Base-by-base conservation (phyloP, 495 filamentous ascomycete species). In the Xylaria scruposa region DNA sequence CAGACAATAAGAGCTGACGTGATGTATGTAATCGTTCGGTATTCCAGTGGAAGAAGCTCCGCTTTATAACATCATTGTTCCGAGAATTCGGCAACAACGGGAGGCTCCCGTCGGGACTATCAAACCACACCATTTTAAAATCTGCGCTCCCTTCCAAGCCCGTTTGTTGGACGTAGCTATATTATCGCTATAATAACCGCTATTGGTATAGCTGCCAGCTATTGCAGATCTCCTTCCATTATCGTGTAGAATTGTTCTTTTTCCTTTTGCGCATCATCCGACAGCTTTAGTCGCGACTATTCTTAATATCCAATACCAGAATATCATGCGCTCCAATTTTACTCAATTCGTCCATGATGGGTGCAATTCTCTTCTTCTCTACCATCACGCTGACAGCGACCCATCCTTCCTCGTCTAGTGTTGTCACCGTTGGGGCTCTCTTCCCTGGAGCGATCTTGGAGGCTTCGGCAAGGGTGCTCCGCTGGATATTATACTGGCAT, bases 311-410 rank as follows among this genome's bases (percentile, higher is more conserved):
- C 75, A 94, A 80, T 21, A 97, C 93, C 75, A 99, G 78, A 66
- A 99, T 95, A 82, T 99, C 96, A 40, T 86, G 88, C 3, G 96
- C 96, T 17, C 96, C 96, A 63, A 92, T 85, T 74, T 85, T 88
- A 46, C 85, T 91, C 76, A 99, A 81, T 72, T 94, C 87, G 80
- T 99, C 96, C 96, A 99, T 99, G 46, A 93, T 93, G 6, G 87
- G 86, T 2, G 97, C 97, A 70, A 97, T 91, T 71, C 85, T 84
- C 84, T 94, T 95, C 86, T 95, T 94, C 85, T 93, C 91, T 3
- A 98, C 96, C 96, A 99, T 99, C 12, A 90, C 89, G 77, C 90
- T 93, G 74, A 99, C 90, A 65, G 96, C 94, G 29, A 98, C 94
- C 96, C 96, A 99, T 53, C 90, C 91, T 61, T 93, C 89, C 79